Evolutionary conservation across 495 filamentous ascomycete genomes (phyloP).

Genomic region (Oidiodendron maius): DNA sequence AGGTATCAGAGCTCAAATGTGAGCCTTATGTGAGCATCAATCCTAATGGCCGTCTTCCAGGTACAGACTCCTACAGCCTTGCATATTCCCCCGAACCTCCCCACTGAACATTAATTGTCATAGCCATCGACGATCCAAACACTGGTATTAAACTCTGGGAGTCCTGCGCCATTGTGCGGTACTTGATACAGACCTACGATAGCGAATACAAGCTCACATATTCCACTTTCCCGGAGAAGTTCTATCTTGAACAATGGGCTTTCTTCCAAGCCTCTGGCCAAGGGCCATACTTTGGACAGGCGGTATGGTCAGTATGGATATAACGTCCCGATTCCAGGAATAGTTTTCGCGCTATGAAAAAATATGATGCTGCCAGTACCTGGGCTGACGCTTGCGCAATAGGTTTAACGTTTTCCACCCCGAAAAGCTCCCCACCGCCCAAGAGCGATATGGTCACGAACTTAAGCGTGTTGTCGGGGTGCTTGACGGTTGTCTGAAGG

Average conservation of each 20-base stretch:
- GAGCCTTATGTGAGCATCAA: conserved; percentile 51
- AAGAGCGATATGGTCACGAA: conserved; percentile 39
- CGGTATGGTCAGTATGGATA: neutral
- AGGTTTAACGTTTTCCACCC: conserved; percentile 22
- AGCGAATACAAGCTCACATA: conserved; percentile 54
- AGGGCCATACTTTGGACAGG: conserved; percentile 54
- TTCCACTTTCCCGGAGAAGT: conserved; percentile 28
- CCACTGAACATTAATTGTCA: neutral
- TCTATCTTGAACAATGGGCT: conserved; percentile 58
- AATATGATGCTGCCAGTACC: no score
- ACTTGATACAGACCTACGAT: conserved; percentile 68
- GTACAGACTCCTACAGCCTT: neutral
- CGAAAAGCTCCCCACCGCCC: conserved; percentile 32
- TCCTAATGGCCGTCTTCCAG: conserved; percentile 66
- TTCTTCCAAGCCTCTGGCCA: conserved; percentile 46
- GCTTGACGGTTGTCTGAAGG: conserved; percentile 24
- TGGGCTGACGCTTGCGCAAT: no score
- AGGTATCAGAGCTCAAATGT: conserved; percentile 42
- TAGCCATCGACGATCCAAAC: conserved; percentile 21
- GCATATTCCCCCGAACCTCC: neutral
- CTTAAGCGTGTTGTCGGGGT: conserved; percentile 34
- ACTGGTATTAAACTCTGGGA: conserved; percentile 38
- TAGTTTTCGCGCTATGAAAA: no score
- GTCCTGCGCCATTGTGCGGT: conserved; percentile 67
- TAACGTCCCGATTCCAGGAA: no score